phyloP scores from a whole-genome alignment of 78 protist species.

The Tieghemostelium lacteum region DNA sequence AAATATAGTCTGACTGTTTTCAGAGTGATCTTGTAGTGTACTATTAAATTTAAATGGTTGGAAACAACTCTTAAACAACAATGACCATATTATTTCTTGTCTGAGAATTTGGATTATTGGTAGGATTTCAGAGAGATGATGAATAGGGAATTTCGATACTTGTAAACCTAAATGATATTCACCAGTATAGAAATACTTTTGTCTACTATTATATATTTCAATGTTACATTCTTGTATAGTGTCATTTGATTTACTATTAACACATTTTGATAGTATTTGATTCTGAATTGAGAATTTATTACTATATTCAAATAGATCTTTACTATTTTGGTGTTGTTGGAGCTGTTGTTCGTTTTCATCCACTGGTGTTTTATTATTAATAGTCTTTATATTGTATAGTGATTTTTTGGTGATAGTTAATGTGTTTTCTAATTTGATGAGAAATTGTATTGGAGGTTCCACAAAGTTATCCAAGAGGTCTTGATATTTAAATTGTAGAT shows the following conservation, averaged over 20 bases:
- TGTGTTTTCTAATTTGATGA: background rate
- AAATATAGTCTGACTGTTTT: background rate
- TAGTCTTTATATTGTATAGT: background rate
- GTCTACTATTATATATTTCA: slow-evolving; percentile 1
- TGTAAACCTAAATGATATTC: slow-evolving; percentile 23
- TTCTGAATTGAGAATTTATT: slow-evolving; percentile 21
- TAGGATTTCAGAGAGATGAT: slow-evolving; percentile 21
- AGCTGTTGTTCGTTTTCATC: background rate
- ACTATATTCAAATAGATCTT: background rate
- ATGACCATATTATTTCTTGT: slow-evolving; percentile 30
- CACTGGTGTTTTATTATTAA: background rate
- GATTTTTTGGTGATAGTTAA: background rate
- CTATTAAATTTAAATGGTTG: background rate
- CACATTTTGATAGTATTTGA: background rate
- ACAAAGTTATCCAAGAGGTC: too few species aligned
- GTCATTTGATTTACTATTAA: background rate
- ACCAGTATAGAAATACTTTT: slow-evolving; percentile 57
- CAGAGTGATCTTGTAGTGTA: too few species aligned
- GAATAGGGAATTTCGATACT: slow-evolving; percentile 23
- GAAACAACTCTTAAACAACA: slow-evolving; percentile 56
- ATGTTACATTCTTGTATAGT: too few species aligned
- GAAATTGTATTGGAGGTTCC: background rate
- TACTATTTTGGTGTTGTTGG: background rate
- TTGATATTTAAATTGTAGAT: too few species aligned
- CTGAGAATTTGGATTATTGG: slow-evolving; percentile 35